These are phyloP conservation scores for Globisporangium canariense DNA, from an alignment of 352 stramenopile species.

Conservation along the genomic window DNA sequence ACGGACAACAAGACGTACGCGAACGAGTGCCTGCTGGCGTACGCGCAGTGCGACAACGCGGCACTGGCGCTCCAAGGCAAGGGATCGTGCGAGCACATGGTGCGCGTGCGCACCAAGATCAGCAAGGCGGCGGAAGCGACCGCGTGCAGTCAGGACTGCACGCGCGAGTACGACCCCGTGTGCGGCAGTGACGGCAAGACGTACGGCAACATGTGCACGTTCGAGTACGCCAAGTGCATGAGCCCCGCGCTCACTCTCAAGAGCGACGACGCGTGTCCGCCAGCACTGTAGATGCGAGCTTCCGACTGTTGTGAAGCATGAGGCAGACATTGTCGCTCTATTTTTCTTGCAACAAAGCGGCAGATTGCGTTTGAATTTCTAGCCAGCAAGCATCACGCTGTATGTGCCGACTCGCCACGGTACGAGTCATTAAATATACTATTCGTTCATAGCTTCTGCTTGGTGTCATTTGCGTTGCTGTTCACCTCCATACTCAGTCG, in stretches of 20 bases:
- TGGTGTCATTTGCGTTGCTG: not conserved
- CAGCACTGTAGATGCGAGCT: not conserved
- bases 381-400: too few relatives aligned
- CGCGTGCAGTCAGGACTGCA: slow-evolving; percentile 13
- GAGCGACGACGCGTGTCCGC: slow-evolving; percentile 10
- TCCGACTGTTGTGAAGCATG: not conserved
- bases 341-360: not conserved
- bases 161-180: slow-evolving; percentile 13
- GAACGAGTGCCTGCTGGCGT: slow-evolving; percentile 20
- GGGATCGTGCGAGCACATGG: slow-evolving; percentile 4
- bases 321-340: not conserved
- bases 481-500: not conserved
- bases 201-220: slow-evolving; percentile 22
- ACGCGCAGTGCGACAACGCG: slow-evolving; percentile 18
- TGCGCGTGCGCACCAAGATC: slow-evolving; percentile 14
- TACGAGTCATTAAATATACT: too few relatives aligned
- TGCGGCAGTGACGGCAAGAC: slow-evolving; percentile 18
- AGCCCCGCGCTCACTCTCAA: slow-evolving; percentile 8
- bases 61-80: slow-evolving; percentile 4
- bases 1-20: slow-evolving; percentile 18
- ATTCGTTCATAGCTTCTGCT: too few relatives aligned
- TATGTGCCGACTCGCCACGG: too few relatives aligned
- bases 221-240: slow-evolving; percentile 17
- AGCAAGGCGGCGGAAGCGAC: not conserved
- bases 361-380: not conserved